Evolutionary conservation across 805 yeast genomes (phyloP).

Genomic region (Candida schatavii): DNA sequence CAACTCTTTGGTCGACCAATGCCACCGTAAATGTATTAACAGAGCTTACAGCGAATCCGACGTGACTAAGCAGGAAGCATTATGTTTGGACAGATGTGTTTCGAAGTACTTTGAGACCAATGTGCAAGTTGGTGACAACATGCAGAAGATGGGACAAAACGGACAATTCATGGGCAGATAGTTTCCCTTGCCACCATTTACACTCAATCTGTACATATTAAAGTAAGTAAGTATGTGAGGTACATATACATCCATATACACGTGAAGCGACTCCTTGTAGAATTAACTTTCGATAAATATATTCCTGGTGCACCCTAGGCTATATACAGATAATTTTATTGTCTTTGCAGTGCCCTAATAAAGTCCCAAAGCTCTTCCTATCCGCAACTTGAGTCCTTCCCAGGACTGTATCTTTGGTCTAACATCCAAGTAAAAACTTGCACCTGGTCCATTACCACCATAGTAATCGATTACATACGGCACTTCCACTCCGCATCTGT

Average conservation of each 20-base stretch:
- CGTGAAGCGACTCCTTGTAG: not conserved
- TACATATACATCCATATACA: no score
- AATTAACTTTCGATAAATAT: no score
- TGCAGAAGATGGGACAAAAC: constrained; percentile 47
- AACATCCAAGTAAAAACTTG: constrained; percentile 78
- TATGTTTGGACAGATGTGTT: constrained; percentile 94
- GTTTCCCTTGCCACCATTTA: not conserved
- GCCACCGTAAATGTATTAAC: constrained; percentile 82
- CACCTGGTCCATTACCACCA: constrained; percentile 44
- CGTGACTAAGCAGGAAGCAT: constrained; percentile 72
- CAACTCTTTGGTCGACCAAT: constrained; percentile 84
- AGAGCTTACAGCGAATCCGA: constrained; percentile 67
- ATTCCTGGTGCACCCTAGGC: no score
- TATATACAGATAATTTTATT: no score
- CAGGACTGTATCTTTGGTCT: constrained; percentile 82
- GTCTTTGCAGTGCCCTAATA: no score
- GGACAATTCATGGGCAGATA: constrained; percentile 47
- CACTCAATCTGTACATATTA: not conserved
- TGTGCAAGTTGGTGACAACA: constrained; percentile 85
- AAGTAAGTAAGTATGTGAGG: not conserved
- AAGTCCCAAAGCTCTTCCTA: constrained; percentile 57
- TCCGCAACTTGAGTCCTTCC: constrained; percentile 77
- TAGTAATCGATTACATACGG: constrained; percentile 95
- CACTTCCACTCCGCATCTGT: constrained; percentile 77
- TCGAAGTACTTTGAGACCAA: constrained; percentile 92